Base-by-base conservation (phyloP, 306 rosid species). In the Hylodesmum podocarpum region DNA sequence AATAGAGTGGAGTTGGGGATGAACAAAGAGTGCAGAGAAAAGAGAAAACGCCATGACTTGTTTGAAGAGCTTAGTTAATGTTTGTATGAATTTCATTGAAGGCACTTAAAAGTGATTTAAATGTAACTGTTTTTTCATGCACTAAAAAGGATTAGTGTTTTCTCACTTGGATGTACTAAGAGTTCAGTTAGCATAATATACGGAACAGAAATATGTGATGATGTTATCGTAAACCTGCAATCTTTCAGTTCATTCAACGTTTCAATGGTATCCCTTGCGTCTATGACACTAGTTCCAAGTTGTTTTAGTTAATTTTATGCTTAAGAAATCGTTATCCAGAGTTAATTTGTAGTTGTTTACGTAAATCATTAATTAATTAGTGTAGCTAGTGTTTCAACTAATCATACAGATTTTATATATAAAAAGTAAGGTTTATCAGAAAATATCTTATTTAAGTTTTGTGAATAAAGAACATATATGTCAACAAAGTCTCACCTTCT, bases 1-100 rank as follows among this genome's bases (percentile, higher is more conserved):
- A 40, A 77, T 37, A 11, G 77, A 84, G 69, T 59, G 82, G 66
- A 91, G 93, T 16, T 86, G 79, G 49, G 91, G 89, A 34, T 89
- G 90, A 59, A 89, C 50, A 79, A 87, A 86, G 31, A 84, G 62
- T 4, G 77, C 66, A 15, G 82, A 86, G 74, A 83, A 78, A 19
- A 84, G 76, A 78, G 78, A 69, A 75, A 68, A 51, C 8, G 67
- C 87, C 91, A 88, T 85, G 8, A 18, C 21, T 58, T 14, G 5
- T 58, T 55, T 25, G 18, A 19, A 16, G 27, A 54, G 62, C 14
- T 24, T 21, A 54, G 62, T n/a, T 22, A 24, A 11, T 55, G 4
- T 55, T 55, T 55, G 37, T 55, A 3, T 55, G 16, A 55, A 24
- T 27, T 31, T 16, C 8, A 4, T 3, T 43, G 4, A 18, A 5